Evolutionary conservation across 306 rosid genomes (phyloP).

Genomic region (Bauhinia variegata): DNA sequence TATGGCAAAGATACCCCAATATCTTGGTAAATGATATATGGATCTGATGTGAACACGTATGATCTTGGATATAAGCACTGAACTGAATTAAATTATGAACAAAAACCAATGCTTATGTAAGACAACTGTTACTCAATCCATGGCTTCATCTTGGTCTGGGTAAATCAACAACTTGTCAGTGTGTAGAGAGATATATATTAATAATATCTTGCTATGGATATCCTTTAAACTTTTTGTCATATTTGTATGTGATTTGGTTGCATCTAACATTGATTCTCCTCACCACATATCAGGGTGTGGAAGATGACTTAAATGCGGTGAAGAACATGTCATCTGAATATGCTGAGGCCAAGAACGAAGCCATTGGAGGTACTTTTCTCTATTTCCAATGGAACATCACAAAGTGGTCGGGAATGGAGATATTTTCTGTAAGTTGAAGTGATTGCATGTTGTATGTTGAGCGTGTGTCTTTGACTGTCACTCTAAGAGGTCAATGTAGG

Average conservation of each 20-base stretch:
- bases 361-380: constrained; percentile 54
- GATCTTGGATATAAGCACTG: not conserved
- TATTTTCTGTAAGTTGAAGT: constrained; percentile 7
- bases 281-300: constrained; percentile 56
- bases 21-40: too few relatives aligned
- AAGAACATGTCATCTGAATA: constrained; percentile 74
- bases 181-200: not conserved
- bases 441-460: constrained; percentile 5
- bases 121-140: not conserved
- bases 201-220: not conserved
- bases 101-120: not conserved
- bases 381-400: constrained; percentile 20
- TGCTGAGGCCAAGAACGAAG: constrained; percentile 66
- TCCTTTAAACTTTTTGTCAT: not conserved
- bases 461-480: constrained; percentile 4
- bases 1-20: too few relatives aligned
- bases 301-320: constrained; percentile 52
- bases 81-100: not conserved
- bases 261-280: constrained; percentile 22
- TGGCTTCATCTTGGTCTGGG: constrained; percentile 7
- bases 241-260: constrained; percentile 23
- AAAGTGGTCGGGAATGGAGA: not conserved
- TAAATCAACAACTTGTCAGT: constrained; percentile 13
- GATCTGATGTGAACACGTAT: too few relatives aligned
- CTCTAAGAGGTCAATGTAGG: not conserved